These are phyloP conservation scores for Phylloporus sp. DNA, from an alignment of 1,284 basidiomycete species.

Conservation along the genomic window DNA sequence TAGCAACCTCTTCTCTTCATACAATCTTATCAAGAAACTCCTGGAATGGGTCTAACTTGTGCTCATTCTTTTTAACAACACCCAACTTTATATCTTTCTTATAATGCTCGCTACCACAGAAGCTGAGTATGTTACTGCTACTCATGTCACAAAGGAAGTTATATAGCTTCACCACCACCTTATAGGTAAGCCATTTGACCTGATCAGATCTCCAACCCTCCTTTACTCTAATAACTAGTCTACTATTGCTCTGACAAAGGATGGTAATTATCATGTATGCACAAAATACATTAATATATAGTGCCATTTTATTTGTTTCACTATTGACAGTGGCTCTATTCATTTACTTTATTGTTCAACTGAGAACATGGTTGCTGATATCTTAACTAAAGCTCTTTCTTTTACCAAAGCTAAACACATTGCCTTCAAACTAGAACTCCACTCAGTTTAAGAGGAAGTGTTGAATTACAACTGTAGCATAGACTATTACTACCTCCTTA, in stretches of 20 bases:
- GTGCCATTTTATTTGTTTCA: neutral
- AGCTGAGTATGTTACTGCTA: neutral
- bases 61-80: too few species aligned
- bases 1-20: too few species aligned
- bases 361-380: neutral
- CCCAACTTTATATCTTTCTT: too few species aligned
- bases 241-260: neutral
- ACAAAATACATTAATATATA: neutral
- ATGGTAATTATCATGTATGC: neutral
- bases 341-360: neutral
- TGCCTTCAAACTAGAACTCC: neutral
- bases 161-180: neutral
- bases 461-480: too few species aligned
- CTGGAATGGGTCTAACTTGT: too few species aligned
- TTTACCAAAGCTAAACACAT: neutral
- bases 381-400: neutral
- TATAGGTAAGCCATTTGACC: neutral
- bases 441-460: neutral
- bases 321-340: neutral
- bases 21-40: too few species aligned
- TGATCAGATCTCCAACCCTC: neutral
- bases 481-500: too few species aligned
- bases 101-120: neutral
- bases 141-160: neutral
- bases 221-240: neutral